Evolutionary conservation across 257 asterid species (phyloP).

Genomic region (Cruciata laevipes): DNA sequence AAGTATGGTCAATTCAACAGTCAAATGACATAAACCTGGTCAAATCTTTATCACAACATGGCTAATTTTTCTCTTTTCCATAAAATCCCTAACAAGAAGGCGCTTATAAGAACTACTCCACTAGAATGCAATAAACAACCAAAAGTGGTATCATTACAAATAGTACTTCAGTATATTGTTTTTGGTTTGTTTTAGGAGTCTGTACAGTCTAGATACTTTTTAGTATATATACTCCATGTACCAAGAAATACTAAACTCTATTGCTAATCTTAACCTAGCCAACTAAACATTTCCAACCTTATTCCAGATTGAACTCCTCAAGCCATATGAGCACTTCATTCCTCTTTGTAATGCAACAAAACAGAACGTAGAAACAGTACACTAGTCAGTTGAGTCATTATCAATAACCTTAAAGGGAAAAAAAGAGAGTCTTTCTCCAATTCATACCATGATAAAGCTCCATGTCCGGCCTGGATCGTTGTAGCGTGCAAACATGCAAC

Average conservation of each 20-base stretch:
- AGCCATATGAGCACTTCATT: constrained; percentile 90
- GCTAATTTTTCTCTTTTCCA: too few relatives aligned
- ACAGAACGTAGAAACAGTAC: constrained; percentile 5
- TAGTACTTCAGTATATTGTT: background rate
- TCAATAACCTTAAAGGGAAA: background rate
- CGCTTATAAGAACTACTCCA: too few relatives aligned
- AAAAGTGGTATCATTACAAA: background rate
- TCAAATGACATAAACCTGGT: too few relatives aligned
- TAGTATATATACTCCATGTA: background rate
- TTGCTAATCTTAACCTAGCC: background rate
- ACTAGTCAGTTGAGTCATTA: background rate
- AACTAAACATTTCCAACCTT: background rate
- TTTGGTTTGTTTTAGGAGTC: background rate
- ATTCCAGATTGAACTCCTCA: constrained; percentile 59
- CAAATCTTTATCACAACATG: too few relatives aligned
- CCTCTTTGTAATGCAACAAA: constrained; percentile 39
- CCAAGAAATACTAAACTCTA: background rate
- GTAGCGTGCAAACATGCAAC: constrained; percentile 81
- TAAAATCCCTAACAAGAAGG: background rate
- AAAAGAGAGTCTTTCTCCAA: background rate
- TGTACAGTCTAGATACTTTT: background rate
- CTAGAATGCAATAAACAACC: background rate
- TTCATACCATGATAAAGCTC: constrained; percentile 62
- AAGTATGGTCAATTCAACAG: too few relatives aligned
- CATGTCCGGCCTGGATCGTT: constrained; percentile 84